A percentile compares a stretch with the other conserved stretches of the same genome.
Evolutionary conservation across 148 eudicot species (phyloP).

Genomic region (Nepenthes gracilis): DNA sequence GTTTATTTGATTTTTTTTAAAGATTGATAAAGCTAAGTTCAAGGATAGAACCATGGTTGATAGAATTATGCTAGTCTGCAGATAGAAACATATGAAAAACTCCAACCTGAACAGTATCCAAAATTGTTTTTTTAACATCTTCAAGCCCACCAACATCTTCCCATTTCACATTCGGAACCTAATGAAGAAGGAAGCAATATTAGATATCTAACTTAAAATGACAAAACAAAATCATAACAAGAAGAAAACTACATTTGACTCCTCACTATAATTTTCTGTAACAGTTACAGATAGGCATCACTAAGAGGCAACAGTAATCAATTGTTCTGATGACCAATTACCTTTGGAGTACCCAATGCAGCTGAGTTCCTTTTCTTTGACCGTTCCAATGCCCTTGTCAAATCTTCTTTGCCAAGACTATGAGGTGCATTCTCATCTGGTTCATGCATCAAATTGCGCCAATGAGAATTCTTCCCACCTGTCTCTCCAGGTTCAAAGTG

Average conservation of each 20-base stretch:
- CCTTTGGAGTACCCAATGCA: conserved; percentile 97
- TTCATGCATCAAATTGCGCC: conserved; percentile 11
- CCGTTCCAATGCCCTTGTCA: conserved; percentile 60
- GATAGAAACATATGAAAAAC: not conserved
- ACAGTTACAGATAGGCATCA: no score
- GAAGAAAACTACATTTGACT: not conserved
- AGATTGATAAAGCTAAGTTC: no score
- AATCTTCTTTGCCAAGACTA: conserved; percentile 42
- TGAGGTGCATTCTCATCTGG: conserved; percentile 18
- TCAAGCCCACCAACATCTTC: conserved; percentile 99
- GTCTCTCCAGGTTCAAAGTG: conserved; percentile 23
- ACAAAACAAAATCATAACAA: not conserved
- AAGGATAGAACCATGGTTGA: no score
- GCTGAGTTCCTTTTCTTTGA: conserved; percentile 89
- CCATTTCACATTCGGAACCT: conserved; percentile 97
- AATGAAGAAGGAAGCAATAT: conserved; percentile 7
- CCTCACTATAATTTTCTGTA: no score
- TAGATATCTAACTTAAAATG: conserved; percentile 3
- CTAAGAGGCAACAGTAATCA: not conserved
- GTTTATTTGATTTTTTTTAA: no score
- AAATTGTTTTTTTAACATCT: conserved; percentile 92
- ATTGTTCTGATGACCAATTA: conserved; percentile 10
- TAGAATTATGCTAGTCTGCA: no score
- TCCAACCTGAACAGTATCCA: conserved; percentile 92
- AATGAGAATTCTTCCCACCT: conserved; percentile 14